These are phyloP conservation scores for Trichophyton mentagrophytes DNA, from an alignment of 2,329 filamentous ascomycete genomes.

Conservation along the genomic window DNA sequence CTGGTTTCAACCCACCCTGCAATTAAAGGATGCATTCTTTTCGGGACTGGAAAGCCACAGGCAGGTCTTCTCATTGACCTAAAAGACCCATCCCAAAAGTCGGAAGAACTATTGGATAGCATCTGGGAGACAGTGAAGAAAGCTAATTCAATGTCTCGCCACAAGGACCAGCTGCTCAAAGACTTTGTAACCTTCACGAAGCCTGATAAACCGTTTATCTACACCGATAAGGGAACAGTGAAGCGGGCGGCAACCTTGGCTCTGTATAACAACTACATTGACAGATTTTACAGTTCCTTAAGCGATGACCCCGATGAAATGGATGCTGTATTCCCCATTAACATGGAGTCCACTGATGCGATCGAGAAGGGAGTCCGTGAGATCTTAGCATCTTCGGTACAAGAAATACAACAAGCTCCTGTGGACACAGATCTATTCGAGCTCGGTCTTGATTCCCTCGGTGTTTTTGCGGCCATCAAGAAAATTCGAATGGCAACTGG, in stretches of 20 bases:
- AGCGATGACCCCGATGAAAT: not conserved
- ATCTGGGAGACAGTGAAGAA: constrained; percentile 4
- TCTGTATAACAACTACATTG: constrained; percentile 13
- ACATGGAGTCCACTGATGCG: not conserved
- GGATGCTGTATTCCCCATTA: not conserved
- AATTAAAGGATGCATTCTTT: not conserved
- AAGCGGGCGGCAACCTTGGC: constrained; percentile 12
- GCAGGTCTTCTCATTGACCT: not conserved
- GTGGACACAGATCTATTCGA: constrained; percentile 11
- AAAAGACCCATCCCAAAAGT: not conserved
- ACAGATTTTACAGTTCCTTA: constrained; percentile 1
- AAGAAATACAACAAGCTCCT: not conserved
- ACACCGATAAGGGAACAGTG: constrained; percentile 6
- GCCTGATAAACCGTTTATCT: constrained; percentile 3
- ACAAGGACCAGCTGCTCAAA: not conserved
- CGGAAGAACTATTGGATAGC: constrained; percentile 5
- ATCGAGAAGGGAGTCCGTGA: not conserved
- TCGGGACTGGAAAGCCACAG: not conserved
- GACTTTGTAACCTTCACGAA: constrained; percentile 1
- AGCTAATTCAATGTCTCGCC: not conserved
- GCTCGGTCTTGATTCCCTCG: constrained; percentile 17
- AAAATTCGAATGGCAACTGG: not conserved
- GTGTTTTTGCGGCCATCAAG: constrained; percentile 2
- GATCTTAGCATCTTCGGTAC: not conserved
- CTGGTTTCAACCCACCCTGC: not conserved